phyloP scores from a whole-genome alignment of 176 grass and related monocot genomes.

The Aechmea fasciata region DNA sequence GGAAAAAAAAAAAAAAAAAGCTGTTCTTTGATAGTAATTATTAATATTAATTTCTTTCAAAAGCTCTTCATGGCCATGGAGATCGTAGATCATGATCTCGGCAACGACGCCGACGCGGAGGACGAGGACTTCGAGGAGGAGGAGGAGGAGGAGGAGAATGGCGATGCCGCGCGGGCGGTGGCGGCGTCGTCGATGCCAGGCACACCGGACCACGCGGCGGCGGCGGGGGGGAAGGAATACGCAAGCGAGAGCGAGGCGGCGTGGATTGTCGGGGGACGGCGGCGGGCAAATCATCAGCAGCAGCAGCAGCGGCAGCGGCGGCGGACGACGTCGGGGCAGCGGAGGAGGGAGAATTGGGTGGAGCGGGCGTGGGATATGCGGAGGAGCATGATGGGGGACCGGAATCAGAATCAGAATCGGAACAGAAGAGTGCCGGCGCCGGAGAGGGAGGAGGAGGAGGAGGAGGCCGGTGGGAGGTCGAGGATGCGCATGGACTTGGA shows the following conservation, averaged over 20 bases:
- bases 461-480: slow-evolving; percentile 29
- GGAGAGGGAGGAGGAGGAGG: slow-evolving; percentile 28
- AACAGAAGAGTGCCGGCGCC: slow-evolving; percentile 29
- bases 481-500: slow-evolving; percentile 54
- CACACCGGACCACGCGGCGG: not conserved
- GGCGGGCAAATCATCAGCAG: slow-evolving; percentile 26
- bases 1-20: too few relatives aligned
- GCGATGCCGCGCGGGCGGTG: not conserved
- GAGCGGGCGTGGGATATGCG: slow-evolving; percentile 51
- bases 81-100: not conserved
- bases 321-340: not conserved
- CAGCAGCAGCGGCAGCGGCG: too few relatives aligned
- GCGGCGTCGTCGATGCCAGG: not conserved
- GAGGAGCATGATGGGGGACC: slow-evolving; percentile 29
- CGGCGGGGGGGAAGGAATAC: not conserved
- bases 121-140: slow-evolving; percentile 24
- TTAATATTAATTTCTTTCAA: too few relatives aligned
- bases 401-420: slow-evolving; percentile 4
- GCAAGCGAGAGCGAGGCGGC: not conserved
- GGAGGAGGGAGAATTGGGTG: slow-evolving; percentile 54
- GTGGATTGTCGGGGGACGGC: slow-evolving; percentile 36
- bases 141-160: too few relatives aligned
- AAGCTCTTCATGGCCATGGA: too few relatives aligned
- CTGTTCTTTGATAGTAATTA: too few relatives aligned
- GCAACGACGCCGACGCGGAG: slow-evolving; percentile 21